Base-by-base conservation (phyloP, 331 rosid genomes). In the Malus hybrid region DNA sequence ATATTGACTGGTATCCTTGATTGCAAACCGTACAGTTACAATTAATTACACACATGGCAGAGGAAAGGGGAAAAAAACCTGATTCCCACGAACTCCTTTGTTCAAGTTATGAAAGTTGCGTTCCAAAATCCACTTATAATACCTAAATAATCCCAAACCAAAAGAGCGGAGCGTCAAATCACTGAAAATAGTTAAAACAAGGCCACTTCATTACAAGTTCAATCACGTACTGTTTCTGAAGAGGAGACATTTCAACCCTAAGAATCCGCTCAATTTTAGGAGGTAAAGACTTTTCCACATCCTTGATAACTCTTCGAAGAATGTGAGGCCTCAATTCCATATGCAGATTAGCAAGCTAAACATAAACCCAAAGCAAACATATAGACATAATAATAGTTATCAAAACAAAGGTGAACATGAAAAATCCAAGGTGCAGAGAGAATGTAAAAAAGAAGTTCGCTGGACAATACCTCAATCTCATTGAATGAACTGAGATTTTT, bases 41-140 rank as follows among this genome's bases (percentile, higher is more conserved):
- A 34, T 5, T 33, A 66, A 66, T 33, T 65, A 3, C 11, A 36
- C 52, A 66, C 13, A 66, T n/a, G 70, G 29, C 31, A 66, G 28
- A 66, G 29, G 69, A 65, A n/a, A 18, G 48, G 39, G 69, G 11
- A 3, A 31, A 73, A 79, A 68, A 54, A 95, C 99, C 99, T 95
- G 99, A 89, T 95, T 95, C 80, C 99, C 99, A 68, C 99, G 99
- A 83, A 95, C 99, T 77, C 99, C 99, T 87, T 92, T 95, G 93
- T 95, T 95, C 82, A 95, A 86, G 75, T 95, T 96, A 76, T 89
- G 97, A 74, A 95, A 95, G 89, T 95, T 95, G 67, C 99, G 99
- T 78, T 95, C 99, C 93, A 95, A 91, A 82, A 95, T 95, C 99
- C 99, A 95, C 84, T 95, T 95, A 80, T 95, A 95, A 85, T 95